Evolutionary conservation across 2,329 filamentous ascomycete species (phyloP), one percentile per base, ranked within the genome.

Genomic region (Polychaeton citri): DNA sequence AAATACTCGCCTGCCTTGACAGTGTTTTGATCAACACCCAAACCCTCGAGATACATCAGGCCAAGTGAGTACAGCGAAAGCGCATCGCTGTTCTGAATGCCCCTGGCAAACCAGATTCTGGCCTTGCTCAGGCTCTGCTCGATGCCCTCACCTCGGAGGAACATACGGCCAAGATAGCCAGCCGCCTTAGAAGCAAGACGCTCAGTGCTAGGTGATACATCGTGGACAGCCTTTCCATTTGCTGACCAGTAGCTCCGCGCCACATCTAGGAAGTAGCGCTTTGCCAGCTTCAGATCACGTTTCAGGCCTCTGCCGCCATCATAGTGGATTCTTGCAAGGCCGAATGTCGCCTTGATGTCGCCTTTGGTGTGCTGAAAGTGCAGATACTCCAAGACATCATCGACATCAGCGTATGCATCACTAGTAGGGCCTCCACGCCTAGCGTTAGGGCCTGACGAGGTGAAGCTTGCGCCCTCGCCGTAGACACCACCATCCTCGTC

Each of bases 401-500:
- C 86, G 39, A 95, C 74, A 12, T 84, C 82, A 1, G 86, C 85
- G 50, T 93, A 81, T 1, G 81, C 75, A 52, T 90, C 82, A 2
- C 84, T 83, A 44, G 81, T 79, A 1, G 78, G 71, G 38, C 76
- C 76, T 15, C 77, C 74, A 43, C 78, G 77, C 50, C 79, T 72
- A 3, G 86, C 85, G 53, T 93, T 87, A 38, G 74, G 70, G 4
- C 90, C 90, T 0, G 90, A 81, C 53, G 86, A 95, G 17, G 80
- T 79, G 26, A 80, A 83, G 54, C 88, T 96, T 9, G 90, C 90
- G 3, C 90, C 92, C 60, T 94, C 85, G 32, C 90, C 92, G 55
- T 95, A 98, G 5, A 94, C 81, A 30, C 90, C 90, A 6, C 90
- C 92, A 19, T 79, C 67, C 33, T 95, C 85, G 51, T 98, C 92